Percentiles rank a stretch among this genome's conserved stretches.
phyloP scores from a whole-genome alignment of 495 filamentous ascomycete species.

The Glonium stellatum region DNA sequence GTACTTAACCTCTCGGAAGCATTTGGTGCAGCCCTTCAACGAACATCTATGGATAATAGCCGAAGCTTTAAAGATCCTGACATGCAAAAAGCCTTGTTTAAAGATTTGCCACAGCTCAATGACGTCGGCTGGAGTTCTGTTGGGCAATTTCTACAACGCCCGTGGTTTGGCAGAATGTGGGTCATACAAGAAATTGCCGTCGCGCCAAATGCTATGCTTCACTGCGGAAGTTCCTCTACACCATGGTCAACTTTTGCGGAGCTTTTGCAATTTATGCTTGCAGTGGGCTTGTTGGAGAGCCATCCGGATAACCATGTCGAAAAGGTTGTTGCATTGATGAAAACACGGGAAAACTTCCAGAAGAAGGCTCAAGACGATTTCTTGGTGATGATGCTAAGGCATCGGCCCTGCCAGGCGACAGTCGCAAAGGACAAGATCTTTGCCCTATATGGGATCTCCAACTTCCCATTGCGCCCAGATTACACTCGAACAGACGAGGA shows the following conservation, averaged over 20 bases:
- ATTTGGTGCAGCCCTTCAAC: background rate
- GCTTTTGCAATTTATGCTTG: background rate
- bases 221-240: slow-evolving; percentile 2
- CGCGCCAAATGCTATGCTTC: background rate
- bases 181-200: slow-evolving; percentile 11
- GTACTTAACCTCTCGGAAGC: slow-evolving; percentile 1
- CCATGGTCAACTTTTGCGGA: background rate
- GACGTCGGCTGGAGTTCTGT: slow-evolving; percentile 1
- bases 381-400: background rate
- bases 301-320: slow-evolving; percentile 1
- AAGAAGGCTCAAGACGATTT: background rate
- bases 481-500: background rate
- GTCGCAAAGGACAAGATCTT: background rate
- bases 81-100: background rate
- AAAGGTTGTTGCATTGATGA: slow-evolving; percentile 1
- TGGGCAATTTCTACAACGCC: slow-evolving; percentile 2
- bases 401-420: background rate
- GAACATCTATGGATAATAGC: background rate
- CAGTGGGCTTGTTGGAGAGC: background rate
- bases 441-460: background rate
- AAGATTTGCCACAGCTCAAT: background rate
- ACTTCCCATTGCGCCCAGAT: background rate
- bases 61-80: background rate
- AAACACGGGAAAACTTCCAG: slow-evolving; percentile 2
- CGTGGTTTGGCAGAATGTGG: slow-evolving; percentile 7